A percentile compares a stretch with the other conserved stretches of the same genome.
These are phyloP conservation scores for Triangularia setosa DNA, from an alignment of 2,329 filamentous ascomycete species.

Conservation along the genomic window DNA sequence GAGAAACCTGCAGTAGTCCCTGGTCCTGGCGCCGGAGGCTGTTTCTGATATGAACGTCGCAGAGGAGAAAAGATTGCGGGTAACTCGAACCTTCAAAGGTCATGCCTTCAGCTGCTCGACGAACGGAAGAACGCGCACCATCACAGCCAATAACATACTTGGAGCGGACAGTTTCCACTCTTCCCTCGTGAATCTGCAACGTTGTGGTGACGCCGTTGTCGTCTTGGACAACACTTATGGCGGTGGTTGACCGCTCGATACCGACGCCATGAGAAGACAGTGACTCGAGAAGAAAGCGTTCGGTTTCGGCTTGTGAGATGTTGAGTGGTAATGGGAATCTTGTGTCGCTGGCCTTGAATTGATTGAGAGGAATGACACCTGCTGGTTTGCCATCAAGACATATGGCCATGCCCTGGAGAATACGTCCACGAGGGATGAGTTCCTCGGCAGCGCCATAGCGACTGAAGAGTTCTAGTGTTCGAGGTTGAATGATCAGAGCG, in stretches of 20 bases:
- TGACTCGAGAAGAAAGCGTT: slow-evolving; percentile 31
- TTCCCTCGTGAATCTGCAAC: slow-evolving; percentile 22
- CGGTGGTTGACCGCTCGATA: slow-evolving; percentile 31
- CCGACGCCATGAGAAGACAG: slow-evolving; percentile 26
- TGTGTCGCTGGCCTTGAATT: slow-evolving; percentile 31
- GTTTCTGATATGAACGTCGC: slow-evolving; percentile 33
- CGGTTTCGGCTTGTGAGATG: slow-evolving; percentile 35
- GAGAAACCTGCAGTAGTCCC: slow-evolving; percentile 25
- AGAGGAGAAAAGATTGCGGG: slow-evolving; percentile 41
- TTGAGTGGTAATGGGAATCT: slow-evolving; percentile 31
- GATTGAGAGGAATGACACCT: slow-evolving; percentile 31
- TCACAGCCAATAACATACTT: slow-evolving; percentile 46
- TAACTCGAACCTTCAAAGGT: slow-evolving; percentile 41
- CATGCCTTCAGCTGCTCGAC: slow-evolving; percentile 35
- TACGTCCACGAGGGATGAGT: slow-evolving; percentile 35
- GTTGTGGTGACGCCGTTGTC: slow-evolving; percentile 28
- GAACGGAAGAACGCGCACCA: slow-evolving; percentile 42
- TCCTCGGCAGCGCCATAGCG: slow-evolving; percentile 39
- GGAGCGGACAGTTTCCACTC: slow-evolving; percentile 28
- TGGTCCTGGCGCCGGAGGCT: slow-evolving; percentile 24
- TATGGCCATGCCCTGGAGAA: slow-evolving; percentile 36
- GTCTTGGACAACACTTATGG: slow-evolving; percentile 31
- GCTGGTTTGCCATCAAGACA: slow-evolving; percentile 34
- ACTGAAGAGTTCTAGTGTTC: slow-evolving; percentile 47
- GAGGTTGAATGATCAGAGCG: slow-evolving; percentile 45